phyloP scores from a whole-genome alignment of 805 yeast genomes.

The Saturnispora hagleri region DNA sequence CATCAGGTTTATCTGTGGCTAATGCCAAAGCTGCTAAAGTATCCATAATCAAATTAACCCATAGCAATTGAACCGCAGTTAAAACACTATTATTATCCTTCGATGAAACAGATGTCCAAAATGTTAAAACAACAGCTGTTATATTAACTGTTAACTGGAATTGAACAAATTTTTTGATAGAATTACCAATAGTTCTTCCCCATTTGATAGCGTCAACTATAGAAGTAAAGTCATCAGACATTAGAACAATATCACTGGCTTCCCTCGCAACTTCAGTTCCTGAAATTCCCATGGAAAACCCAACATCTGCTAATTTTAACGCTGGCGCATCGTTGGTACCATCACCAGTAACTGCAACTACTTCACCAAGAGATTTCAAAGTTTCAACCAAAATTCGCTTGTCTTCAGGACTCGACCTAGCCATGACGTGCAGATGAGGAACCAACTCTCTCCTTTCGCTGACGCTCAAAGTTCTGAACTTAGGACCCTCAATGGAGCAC shows the following conservation, averaged over 20 bases:
- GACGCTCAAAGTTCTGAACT: constrained; percentile 57
- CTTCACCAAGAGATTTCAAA: constrained; percentile 72
- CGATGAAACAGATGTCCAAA: constrained; percentile 86
- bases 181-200: constrained; percentile 95
- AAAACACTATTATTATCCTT: constrained; percentile 74
- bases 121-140: constrained; percentile 92
- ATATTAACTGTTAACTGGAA: constrained; percentile 94
- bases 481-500: constrained; percentile 89
- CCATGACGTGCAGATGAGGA: constrained; percentile 77
- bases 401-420: constrained; percentile 94
- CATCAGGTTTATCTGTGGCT: constrained; percentile 95
- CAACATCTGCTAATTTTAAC: constrained; percentile 91
- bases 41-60: constrained; percentile 98
- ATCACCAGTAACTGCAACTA: constrained; percentile 98
- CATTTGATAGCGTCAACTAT: constrained; percentile 96
- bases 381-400: constrained; percentile 80
- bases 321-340: constrained; percentile 99
- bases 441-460: constrained; percentile 49
- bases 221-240: constrained; percentile 90
- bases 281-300: constrained; percentile 96
- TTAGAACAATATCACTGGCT: constrained; percentile 95
- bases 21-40: constrained; percentile 95
- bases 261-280: constrained; percentile 99
- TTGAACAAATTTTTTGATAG: constrained; percentile 92
- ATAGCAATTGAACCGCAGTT: constrained; percentile 92